A percentile compares a stretch with the other conserved stretches of the same genome.
Conservation (phyloP, 331 rosid genomes). For the Acacia concinna region DNA sequence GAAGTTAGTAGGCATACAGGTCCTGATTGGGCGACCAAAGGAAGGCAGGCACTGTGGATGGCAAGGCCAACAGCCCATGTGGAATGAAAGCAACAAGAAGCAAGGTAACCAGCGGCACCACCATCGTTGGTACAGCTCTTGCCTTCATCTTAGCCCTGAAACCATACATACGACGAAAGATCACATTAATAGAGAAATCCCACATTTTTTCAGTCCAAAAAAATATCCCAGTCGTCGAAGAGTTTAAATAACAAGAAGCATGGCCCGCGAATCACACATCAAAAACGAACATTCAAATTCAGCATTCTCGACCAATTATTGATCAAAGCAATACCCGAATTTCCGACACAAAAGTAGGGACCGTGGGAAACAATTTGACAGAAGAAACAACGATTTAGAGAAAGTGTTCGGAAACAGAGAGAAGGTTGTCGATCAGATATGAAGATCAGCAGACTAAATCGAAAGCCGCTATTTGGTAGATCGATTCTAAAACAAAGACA, state of each 20-base stretch:
- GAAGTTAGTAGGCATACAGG: conserved; percentile 27
- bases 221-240: neutral
- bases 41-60: conserved; percentile 55
- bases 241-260: neutral
- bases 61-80: conserved; percentile 32
- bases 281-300: neutral
- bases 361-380: neutral
- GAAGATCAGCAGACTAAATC: neutral
- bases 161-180: neutral
- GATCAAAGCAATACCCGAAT: neutral
- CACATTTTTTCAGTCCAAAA: neutral
- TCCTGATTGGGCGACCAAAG: conserved; percentile 54
- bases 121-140: conserved; percentile 17
- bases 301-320: neutral
- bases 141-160: neutral
- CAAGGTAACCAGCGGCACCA: conserved; percentile 36
- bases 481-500: neutral
- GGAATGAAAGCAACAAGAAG: conserved; percentile 40
- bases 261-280: neutral
- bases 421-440: neutral
- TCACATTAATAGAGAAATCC: neutral
- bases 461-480: neutral
- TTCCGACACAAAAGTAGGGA: neutral
- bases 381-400: neutral
- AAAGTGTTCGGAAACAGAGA: neutral